Base-by-base conservation (phyloP, 1,284 basidiomycete species). In the Vanrija pseudolonga region DNA sequence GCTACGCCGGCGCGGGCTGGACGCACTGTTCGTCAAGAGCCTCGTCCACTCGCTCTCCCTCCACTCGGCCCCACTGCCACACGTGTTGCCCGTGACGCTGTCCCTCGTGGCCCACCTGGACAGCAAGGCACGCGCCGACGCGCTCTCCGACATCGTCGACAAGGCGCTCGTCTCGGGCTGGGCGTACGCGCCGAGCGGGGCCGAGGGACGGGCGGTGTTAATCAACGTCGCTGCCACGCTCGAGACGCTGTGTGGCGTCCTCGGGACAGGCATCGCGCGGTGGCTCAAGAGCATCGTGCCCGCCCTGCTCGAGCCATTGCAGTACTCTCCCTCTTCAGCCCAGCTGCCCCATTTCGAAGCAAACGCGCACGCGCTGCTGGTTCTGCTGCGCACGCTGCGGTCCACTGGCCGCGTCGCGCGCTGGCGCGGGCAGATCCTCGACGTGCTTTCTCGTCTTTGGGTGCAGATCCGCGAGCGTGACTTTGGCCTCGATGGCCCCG, bases 211-310 rank as follows among this genome's bases (percentile, higher is more conserved):
- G n/a, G 55, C 46, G 15, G 65, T 70, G 1, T 46, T 69, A 18
- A 57, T 68, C 0, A 54, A 62, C 42, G 60, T 74, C 18, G 69
- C 72, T n/a, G 40, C 55, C 23, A 60, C 62, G 26, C 44, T 71
- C 18, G 69, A 71, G 55, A 32, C 50, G 15, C 32, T 77, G 20
- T 68, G 67, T 45, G 58, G 49, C 0, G 65, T 63, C 9, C 32
- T 74, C 17, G 72, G 66, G 0, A 51, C 56, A 3, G 73, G 69
- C 1, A 69, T 74, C 17, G 56, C 64, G 3, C 48, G 76, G 23
- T 77, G 76, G 76, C 48, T 74, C 6, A 76, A 75, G 73, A 57
- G 63, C 2, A 66, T 73, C 47, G 64, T 77, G 5, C 75, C 75
- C 1, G 47, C 68, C 15, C 61, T 77, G 1, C 63, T 76, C 11